Base-by-base conservation (phyloP, 2,329 filamentous ascomycete genomes). In the Penicillium sp. region DNA sequence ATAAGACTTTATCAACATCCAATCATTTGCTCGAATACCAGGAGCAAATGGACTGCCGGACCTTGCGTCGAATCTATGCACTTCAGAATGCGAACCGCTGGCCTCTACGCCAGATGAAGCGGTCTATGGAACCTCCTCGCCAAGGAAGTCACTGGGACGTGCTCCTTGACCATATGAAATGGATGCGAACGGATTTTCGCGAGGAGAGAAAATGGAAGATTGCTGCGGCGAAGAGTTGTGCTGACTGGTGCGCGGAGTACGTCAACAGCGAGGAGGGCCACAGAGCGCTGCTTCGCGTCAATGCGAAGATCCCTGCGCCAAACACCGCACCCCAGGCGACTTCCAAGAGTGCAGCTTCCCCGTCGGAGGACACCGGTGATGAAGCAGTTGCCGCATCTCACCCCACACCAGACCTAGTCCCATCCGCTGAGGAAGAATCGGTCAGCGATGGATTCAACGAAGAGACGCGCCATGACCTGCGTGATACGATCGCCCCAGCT, bases 101-200 rank as follows among this genome's bases (percentile, higher is more conserved):
- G 91, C 93, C 90, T 4, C 70, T 98, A 38, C 80, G 91, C 42
- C 93, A 98, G 62, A 82, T 90, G 35, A 88, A 94, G 63, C 85
- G 89, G 46, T 87, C 84, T 31, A 77, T 83, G 1, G 93, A 98
- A 67, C 90, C 91, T 4, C 77, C 80, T 3, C 81, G 89, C 29
- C 85, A 84, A 14, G 78, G 81, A 1, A 84, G 85, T 1, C 91
- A 97, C 57, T 87, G 85, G 80, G 93, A 98, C 69, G 78, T 91
- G 42, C 68, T 97, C 45, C 73, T 98, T 26, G 80, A 89, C 57
- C 90, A 98, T 72, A 88, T 91, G 80, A 95, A 90, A 67, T 97
- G 91, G 91, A 94, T 98, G 88, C 82, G 90, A 41, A 96, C 89
- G 1, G 93, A 98, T 68, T 97, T 96, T 62, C 80, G 86, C 42